phyloP scores from a whole-genome alignment of 108 stramenopile species.

The Skeletonema marinoi region DNA sequence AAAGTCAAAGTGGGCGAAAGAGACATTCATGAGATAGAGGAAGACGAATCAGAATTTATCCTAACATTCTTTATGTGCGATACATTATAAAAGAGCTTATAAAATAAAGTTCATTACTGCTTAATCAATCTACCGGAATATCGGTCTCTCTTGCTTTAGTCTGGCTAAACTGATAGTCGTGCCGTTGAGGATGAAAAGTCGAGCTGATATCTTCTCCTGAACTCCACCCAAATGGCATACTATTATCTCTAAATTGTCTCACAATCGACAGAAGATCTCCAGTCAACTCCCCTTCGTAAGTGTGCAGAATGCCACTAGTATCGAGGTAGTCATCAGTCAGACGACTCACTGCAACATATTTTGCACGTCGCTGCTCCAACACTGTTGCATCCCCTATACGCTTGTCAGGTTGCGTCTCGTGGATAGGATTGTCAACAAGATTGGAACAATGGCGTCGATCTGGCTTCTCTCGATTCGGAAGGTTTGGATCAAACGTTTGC shows the following conservation, averaged over 20 bases:
- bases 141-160: background rate
- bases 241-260: background rate
- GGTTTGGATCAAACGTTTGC: constrained; percentile 51
- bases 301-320: constrained; percentile 55
- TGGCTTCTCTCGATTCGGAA: constrained; percentile 21
- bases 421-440: constrained; percentile 86
- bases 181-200: background rate
- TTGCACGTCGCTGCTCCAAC: constrained; percentile 69
- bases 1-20: constrained; percentile 8
- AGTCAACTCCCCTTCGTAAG: constrained; percentile 69
- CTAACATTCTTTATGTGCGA: too few relatives aligned
- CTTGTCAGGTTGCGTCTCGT: constrained; percentile 77
- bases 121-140: background rate
- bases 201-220: background rate
- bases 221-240: background rate
- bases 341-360: constrained; percentile 76
- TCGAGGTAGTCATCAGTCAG: constrained; percentile 76
- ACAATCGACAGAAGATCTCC: background rate
- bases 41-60: too few relatives aligned
- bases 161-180: background rate
- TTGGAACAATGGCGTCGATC: constrained; percentile 66
- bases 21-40: background rate
- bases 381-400: constrained; percentile 61
- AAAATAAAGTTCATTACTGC: background rate
- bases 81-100: background rate